Base-by-base conservation (phyloP, 1,284 basidiomycete species). In the Sanghuangporus baumii region DNA sequence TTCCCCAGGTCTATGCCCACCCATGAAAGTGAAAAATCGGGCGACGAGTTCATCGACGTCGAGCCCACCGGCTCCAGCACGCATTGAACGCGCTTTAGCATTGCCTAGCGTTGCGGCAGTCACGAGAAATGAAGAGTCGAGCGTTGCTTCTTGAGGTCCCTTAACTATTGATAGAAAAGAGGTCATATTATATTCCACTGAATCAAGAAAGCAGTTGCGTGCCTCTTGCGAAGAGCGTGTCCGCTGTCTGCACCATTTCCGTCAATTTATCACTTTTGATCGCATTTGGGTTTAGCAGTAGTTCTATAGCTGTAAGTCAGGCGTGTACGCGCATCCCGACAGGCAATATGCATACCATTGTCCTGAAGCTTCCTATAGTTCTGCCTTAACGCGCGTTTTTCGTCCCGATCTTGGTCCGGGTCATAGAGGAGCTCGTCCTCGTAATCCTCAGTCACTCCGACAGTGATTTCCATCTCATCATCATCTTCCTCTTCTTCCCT, bases 31-130 rank as follows among this genome's bases (percentile, higher is more conserved):
- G 55, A 88, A 75, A 23, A 94, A 78, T 68, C 87, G 87, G 1
- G 83, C 74, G 52, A 95, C 77, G 67, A 93, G 94, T 64, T 94
- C 92, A 65, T 93, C 91, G 38, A 89, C 77, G 70, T 95, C 93
- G 70, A 95, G 94, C 16, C 85, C 85, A 55, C 89, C 88, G 0
- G 83, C 83, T 60, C 90, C 91, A 0, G 91, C 86, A 72, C 91
- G 92, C 83, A 94, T 86, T n/a, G 87, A 85, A 43, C 90, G 87
- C 12, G 92, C 92, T 72, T 93, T 92, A 68, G 87, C 84, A 1
- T 89, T 87, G 61, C 86, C 81, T 69, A 88, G 81, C 62, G 81
- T 84, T 5, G 91, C 89, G 18, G 87, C 84, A 69, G 81, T 81
- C 0, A 89, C 72, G 7, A 93, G 81, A 50, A 91, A 78, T n/a